These are phyloP conservation scores for Amyloporia xantha DNA, from an alignment of 768 basidiomycete genomes.

Conservation along the genomic window DNA sequence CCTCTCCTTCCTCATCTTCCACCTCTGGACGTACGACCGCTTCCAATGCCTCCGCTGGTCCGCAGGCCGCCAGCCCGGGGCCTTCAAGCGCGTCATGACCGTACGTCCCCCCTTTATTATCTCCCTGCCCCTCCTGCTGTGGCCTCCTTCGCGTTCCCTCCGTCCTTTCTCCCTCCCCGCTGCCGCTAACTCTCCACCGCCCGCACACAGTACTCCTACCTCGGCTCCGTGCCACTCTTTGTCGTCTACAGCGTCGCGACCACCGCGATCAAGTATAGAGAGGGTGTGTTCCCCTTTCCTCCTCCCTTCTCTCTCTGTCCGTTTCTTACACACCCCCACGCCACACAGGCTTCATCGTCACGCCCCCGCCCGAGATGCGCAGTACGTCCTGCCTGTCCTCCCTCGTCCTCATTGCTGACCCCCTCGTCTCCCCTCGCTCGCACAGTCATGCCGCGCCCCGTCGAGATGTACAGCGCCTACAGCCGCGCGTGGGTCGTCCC, in stretches of 20 bases:
- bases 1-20: constrained; percentile 56
- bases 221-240: constrained; percentile 61
- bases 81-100: constrained; percentile 89
- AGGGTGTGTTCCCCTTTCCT: constrained; percentile 41
- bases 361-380: not conserved
- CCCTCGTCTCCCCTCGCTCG: not conserved
- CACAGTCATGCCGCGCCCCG: constrained; percentile 47
- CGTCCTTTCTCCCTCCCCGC: not conserved
- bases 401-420: not conserved
- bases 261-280: constrained; percentile 61
- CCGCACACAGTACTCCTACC: constrained; percentile 58
- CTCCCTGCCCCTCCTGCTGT: not conserved
- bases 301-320: not conserved
- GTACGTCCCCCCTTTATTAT: constrained; percentile 35
- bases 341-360: constrained; percentile 30
- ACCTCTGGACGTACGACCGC: constrained; percentile 77
- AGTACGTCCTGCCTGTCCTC: not conserved
- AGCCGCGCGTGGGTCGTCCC: constrained; percentile 57
- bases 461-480: constrained; percentile 38
- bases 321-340: not conserved
- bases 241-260: constrained; percentile 58
- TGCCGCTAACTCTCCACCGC: no score
- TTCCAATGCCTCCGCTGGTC: constrained; percentile 74
- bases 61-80: constrained; percentile 70
- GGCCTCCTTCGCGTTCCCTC: not conserved